Percentiles rank a stretch among this genome's conserved stretches.
Conservation (phyloP, 139 green algal species). For the Coccomyxa sp. region DNA sequence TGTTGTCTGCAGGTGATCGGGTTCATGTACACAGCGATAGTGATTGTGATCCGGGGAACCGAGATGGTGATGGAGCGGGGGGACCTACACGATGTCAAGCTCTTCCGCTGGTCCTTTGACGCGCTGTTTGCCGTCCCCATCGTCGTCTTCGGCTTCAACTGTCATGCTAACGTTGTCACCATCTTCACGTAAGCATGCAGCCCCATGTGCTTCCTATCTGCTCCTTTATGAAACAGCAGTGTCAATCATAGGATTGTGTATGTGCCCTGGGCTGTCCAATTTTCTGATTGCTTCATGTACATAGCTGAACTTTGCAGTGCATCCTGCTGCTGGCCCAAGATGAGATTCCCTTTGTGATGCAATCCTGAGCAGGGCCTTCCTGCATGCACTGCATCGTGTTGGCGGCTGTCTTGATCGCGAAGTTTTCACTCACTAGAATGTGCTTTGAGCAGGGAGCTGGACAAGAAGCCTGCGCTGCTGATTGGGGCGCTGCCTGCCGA, state of each 20-base stretch:
- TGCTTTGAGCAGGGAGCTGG: slow-evolving; percentile 15
- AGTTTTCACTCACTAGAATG: too few relatives aligned
- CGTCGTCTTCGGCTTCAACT: slow-evolving; percentile 76
- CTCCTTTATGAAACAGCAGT: not conserved
- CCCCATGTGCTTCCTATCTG: not conserved
- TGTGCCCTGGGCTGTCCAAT: not conserved
- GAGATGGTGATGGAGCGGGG: slow-evolving; percentile 15
- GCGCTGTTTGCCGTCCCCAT: slow-evolving; percentile 62
- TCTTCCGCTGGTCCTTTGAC: slow-evolving; percentile 31
- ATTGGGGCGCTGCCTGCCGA: not conserved
- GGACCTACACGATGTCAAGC: slow-evolving; percentile 16
- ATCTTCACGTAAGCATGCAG: slow-evolving; percentile 16
- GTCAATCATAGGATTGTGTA: not conserved
- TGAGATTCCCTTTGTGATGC: too few relatives aligned
- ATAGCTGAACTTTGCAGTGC: not conserved
- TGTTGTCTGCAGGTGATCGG: slow-evolving; percentile 17
- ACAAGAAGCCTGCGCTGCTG: slow-evolving; percentile 11
- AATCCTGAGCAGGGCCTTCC: too few relatives aligned
- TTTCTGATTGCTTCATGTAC: not conserved
- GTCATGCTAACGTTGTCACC: slow-evolving; percentile 54
- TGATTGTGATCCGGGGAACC: slow-evolving; percentile 10
- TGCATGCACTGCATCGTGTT: too few relatives aligned
- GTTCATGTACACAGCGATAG: slow-evolving; percentile 41
- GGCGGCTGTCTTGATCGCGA: too few relatives aligned
- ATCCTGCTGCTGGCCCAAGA: too few relatives aligned